Evolutionary conservation across 768 basidiomycete genomes (phyloP), one percentile per base, ranked within the genome.

Genomic region (Cystofilobasidium macerans): DNA sequence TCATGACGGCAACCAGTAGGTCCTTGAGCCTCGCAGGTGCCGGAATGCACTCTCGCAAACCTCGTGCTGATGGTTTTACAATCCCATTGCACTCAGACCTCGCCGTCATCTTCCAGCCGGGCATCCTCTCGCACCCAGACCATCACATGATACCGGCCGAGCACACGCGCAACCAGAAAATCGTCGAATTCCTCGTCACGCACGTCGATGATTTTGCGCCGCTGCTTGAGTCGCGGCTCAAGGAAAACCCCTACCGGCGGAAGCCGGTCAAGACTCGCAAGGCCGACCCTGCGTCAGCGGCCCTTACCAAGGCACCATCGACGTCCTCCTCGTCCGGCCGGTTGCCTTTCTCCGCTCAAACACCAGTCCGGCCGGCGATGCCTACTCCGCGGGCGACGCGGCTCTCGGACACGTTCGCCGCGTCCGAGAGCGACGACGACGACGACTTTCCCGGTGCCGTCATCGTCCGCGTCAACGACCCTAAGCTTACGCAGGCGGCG

Each of bases 61-160:
- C 8, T 33, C 16, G 22, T 20, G 6, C n/a, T 26, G 7, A 38
- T 56, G 28, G 28, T n/a, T 67, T 59, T 32, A 14, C 26, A 35
- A 62, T 47, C 28, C n/a, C 40, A 38, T n/a, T 64, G 64, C 61
- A 28, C 61, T 0, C 74, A 90, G 94, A 99, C 78, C 84, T 99
- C 24, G 95, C 94, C 22, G 87, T 94, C 54, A 94, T 98, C 70
- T 99, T 99, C 77, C 88, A 92, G 65, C 95, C 95, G 0, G 95
- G 93, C 22, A 79, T 99, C 6, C 85, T 99, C 67, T 88, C 89
- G 12, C 89, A 92, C 74, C 88, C 91, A 2, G 77, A 80, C 28
- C 91, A 97, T 73, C 88, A 90, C 72, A 83, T 93, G 79, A 83
- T 83, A 8, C 91, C 91, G 0, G 78, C 82, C 54, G 90, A 94